Percentiles rank a stretch among this genome's conserved stretches.
These are phyloP conservation scores for Recurvomyces mirabilis DNA, from an alignment of 495 filamentous ascomycete genomes.

Conservation along the genomic window DNA sequence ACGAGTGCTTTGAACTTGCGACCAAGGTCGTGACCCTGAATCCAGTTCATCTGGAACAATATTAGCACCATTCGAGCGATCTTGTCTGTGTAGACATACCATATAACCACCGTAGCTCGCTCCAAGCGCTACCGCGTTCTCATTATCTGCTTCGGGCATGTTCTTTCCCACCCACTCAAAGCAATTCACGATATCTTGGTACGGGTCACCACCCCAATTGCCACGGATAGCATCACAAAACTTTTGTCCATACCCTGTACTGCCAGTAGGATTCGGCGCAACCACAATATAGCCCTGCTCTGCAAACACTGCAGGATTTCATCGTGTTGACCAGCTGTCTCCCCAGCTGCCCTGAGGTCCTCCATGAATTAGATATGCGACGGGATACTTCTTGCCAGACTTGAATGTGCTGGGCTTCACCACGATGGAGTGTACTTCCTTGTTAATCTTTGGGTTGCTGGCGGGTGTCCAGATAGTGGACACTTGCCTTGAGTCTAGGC, in stretches of 20 bases:
- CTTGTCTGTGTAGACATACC: too few species aligned
- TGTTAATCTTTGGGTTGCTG: slow-evolving; percentile 24
- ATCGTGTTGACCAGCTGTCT: slow-evolving; percentile 41
- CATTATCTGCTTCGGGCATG: slow-evolving; percentile 40
- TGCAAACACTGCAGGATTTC: slow-evolving; percentile 43
- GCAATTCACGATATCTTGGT: slow-evolving; percentile 43
- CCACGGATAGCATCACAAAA: slow-evolving; percentile 38
- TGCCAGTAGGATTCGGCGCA: slow-evolving; percentile 43
- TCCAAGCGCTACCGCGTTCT: slow-evolving; percentile 39
- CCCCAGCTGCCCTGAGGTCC: slow-evolving; percentile 41
- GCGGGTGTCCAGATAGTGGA: slow-evolving; percentile 33
- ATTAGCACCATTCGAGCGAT: too few species aligned
- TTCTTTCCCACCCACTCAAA: slow-evolving; percentile 41
- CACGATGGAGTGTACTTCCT: slow-evolving; percentile 43
- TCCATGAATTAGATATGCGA: slow-evolving; percentile 42
- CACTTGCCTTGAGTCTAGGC: slow-evolving; percentile 36
- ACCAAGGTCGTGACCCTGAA: slow-evolving; percentile 43
- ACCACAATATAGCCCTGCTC: slow-evolving; percentile 49
- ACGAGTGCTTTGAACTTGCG: slow-evolving; percentile 44
- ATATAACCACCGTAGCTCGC: slow-evolving; percentile 45
- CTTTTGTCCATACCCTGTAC: slow-evolving; percentile 39
- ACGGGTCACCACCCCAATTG: slow-evolving; percentile 44
- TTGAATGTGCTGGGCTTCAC: slow-evolving; percentile 44
- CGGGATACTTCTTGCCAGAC: slow-evolving; percentile 39
- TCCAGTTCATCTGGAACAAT: slow-evolving; percentile 40